Evolutionary conservation across 345 rosid species (phyloP).

Genomic region (Excoecaria cochinchinensis): DNA sequence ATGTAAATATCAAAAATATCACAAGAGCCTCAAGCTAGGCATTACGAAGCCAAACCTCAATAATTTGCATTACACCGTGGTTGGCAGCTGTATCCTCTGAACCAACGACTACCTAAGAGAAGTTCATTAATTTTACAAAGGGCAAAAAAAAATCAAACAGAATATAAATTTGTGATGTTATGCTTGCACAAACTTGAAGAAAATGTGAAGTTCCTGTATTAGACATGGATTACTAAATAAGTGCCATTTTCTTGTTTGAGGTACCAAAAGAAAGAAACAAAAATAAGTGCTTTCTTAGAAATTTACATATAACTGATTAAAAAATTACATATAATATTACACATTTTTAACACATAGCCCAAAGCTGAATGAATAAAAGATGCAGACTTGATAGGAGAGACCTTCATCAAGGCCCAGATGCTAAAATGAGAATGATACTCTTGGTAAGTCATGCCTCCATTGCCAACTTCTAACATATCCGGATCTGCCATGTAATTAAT

Average conservation of each 20-base stretch:
- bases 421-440: constrained; percentile 94
- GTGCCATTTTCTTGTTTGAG: background rate
- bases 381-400: constrained; percentile 17
- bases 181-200: constrained; percentile 7
- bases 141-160: constrained; percentile 6
- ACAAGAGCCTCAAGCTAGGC: background rate
- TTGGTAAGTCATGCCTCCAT: constrained; percentile 86
- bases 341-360: no score
- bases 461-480: constrained; percentile 98
- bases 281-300: no score
- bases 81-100: constrained; percentile 98
- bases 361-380: no score
- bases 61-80: constrained; percentile 97
- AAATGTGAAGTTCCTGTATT: background rate
- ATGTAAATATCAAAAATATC: background rate
- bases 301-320: no score
- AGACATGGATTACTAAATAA: background rate
- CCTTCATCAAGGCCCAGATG: constrained; percentile 99
- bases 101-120: constrained; percentile 85
- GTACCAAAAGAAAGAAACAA: no score
- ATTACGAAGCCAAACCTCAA: constrained; percentile 72
- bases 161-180: no score
- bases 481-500: constrained; percentile 57
- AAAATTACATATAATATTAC: no score
- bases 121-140: constrained; percentile 13